Conservation (phyloP, 805 yeast species). For the Brettanomyces custersianus region DNA sequence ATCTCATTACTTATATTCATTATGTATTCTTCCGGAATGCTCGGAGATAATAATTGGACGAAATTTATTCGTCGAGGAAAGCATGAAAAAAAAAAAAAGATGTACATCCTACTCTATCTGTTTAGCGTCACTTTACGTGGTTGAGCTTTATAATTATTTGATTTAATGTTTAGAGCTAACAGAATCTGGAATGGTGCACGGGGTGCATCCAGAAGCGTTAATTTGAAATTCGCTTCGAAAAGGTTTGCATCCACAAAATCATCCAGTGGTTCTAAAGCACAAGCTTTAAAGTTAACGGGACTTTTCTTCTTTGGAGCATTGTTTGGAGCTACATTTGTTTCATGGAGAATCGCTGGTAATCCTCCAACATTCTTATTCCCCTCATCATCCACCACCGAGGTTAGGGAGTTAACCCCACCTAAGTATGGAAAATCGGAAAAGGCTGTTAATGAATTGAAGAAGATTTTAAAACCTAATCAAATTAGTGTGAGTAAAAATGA, state of each 20-base stretch:
- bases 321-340: conserved; percentile 19
- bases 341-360: conserved; percentile 15
- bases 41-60: too few species aligned
- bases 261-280: neutral
- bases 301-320: conserved; percentile 15
- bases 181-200: too few species aligned
- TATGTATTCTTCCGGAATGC: too few species aligned
- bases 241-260: neutral
- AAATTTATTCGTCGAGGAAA: too few species aligned
- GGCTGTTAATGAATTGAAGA: conserved; percentile 38
- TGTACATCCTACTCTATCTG: too few species aligned
- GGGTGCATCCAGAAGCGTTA: too few species aligned
- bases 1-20: too few species aligned
- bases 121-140: too few species aligned
- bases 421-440: conserved; percentile 43
- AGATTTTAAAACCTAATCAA: conserved; percentile 44
- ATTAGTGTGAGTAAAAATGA: conserved; percentile 29
- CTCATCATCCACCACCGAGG: conserved; percentile 37
- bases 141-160: too few species aligned
- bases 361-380: conserved; percentile 25
- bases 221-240: too few species aligned
- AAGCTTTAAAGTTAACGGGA: conserved; percentile 4
- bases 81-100: too few species aligned
- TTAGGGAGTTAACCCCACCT: conserved; percentile 39
- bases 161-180: too few species aligned